A percentile compares a stretch with the other conserved stretches of the same genome.
Conservation (phyloP, 805 yeast genomes). For the Teunomyces kruisii region DNA sequence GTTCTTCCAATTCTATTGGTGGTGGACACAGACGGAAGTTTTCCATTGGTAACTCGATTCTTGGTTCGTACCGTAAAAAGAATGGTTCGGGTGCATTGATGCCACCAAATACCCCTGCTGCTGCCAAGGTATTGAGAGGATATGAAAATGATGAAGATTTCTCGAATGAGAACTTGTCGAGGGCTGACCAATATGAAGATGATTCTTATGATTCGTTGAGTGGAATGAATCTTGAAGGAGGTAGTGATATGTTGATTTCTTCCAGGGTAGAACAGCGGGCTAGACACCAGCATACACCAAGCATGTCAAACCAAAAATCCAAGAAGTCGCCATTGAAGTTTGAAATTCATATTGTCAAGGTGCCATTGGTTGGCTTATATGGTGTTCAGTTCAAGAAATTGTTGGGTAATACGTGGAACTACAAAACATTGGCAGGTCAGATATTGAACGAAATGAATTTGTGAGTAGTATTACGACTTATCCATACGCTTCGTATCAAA, state of each 20-base stretch:
- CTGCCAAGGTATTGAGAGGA: slow-evolving; percentile 37
- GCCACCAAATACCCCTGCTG: slow-evolving; percentile 60
- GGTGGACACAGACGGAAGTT: slow-evolving; percentile 58
- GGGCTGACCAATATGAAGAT: slow-evolving; percentile 39
- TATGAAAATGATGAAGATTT: slow-evolving; percentile 30
- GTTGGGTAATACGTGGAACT: slow-evolving; percentile 92
- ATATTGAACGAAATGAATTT: slow-evolving; percentile 71
- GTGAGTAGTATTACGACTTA: slow-evolving; percentile 19
- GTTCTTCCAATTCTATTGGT: slow-evolving; percentile 38
- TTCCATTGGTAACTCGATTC: slow-evolving; percentile 58
- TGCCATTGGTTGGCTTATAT: slow-evolving; percentile 83
- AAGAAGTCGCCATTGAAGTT: slow-evolving; percentile 66
- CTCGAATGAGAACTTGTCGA: slow-evolving; percentile 25
- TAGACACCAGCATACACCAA: slow-evolving; percentile 32
- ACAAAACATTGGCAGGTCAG: slow-evolving; percentile 85
- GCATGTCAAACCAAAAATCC: slow-evolving; percentile 16
- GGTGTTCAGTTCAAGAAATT: slow-evolving; percentile 95
- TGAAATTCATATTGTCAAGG: slow-evolving; percentile 89
- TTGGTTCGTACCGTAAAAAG: slow-evolving; percentile 50
- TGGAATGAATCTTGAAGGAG: slow-evolving; percentile 48
- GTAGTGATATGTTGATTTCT: slow-evolving; percentile 60
- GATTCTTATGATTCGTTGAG: slow-evolving; percentile 61
- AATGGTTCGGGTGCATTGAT: slow-evolving; percentile 38
- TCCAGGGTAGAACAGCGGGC: slow-evolving; percentile 56
- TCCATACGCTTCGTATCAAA: neutral